Percentiles rank a stretch among this genome's conserved stretches.
Evolutionary conservation across 2,329 filamentous ascomycete species (phyloP).

Genomic region (Aspergillus nomiae): DNA sequence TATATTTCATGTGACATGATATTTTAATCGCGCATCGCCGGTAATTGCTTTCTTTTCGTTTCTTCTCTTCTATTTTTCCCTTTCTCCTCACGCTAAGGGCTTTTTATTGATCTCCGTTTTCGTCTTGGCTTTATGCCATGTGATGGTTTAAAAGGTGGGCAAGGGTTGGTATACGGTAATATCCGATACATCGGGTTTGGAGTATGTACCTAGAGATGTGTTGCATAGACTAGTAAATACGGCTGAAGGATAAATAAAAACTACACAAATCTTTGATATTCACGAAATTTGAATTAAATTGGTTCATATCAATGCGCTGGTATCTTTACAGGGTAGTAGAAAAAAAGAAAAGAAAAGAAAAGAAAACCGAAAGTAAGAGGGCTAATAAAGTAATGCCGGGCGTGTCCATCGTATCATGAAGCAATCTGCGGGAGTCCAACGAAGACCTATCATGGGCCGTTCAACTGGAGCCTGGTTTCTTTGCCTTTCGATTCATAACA

Average conservation of each 20-base stretch:
- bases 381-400: not conserved
- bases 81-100: not conserved
- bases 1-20: conserved; percentile 9
- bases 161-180: not conserved
- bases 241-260: not conserved
- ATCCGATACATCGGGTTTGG: not conserved
- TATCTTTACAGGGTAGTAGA: conserved; percentile 6
- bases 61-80: not conserved
- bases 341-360: not conserved
- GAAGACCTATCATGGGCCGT: not conserved
- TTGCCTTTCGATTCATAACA: conserved; percentile 5
- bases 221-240: not conserved
- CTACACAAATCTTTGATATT: not conserved
- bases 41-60: not conserved
- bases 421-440: not conserved
- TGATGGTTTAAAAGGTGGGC: not conserved
- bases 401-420: not conserved
- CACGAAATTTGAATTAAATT: not conserved
- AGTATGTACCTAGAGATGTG: not conserved
- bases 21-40: not conserved
- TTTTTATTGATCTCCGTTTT: not conserved
- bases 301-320: not conserved
- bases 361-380: not conserved
- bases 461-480: not conserved
- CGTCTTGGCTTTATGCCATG: not conserved